Base-by-base conservation (phyloP, 176 grass and related monocot species). In the Oryza glaberrima region DNA sequence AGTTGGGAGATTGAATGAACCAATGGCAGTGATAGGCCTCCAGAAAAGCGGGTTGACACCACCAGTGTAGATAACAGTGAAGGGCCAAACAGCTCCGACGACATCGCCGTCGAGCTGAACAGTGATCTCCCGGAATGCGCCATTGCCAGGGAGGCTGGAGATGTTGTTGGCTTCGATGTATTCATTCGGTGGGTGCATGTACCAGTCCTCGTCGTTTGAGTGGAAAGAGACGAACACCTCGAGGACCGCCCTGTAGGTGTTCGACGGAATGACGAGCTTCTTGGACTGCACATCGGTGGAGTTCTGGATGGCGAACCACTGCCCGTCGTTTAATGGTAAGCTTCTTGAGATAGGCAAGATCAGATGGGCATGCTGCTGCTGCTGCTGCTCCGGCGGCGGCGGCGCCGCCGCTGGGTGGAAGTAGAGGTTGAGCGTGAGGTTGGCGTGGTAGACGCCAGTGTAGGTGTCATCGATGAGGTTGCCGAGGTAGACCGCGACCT, bases 191-290 rank as follows among this genome's bases (percentile, higher is more conserved):
- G 93, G 85, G 79, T 94, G 86, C 3, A 78, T 80, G 36, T 90
- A 94, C 93, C 87, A 94, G 75, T 56, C 79, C 85, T 94, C 93
- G 13, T 92, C 90, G 1, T 72, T 15, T 66, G 75, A 80, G 65
- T 95, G 93, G 82, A 82, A 89, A 22, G 93, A 95, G 14, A 92
- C 88, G 22, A 90, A 92, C 11, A 95, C 88, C 73, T 92, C 90
- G 12, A 95, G 77, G n/a, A 95, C 85, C 28, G 90, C 93, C 40
- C 85, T 61, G 77, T 95, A 92, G 46, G 88, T 80, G 81, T 95
- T 95, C 41, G 86, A 36, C 13, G 90, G 93, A 77, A 92, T 52
- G 85, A 26, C 20, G 2, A 95, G 67, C 77, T 69, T 78, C 77
- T 77, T 95, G 0, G 71, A 88, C 36, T 86, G 85, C 65, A 68